phyloP scores from a whole-genome alignment of 345 rosid genomes.

The Hibiscus tridactylites region DNA sequence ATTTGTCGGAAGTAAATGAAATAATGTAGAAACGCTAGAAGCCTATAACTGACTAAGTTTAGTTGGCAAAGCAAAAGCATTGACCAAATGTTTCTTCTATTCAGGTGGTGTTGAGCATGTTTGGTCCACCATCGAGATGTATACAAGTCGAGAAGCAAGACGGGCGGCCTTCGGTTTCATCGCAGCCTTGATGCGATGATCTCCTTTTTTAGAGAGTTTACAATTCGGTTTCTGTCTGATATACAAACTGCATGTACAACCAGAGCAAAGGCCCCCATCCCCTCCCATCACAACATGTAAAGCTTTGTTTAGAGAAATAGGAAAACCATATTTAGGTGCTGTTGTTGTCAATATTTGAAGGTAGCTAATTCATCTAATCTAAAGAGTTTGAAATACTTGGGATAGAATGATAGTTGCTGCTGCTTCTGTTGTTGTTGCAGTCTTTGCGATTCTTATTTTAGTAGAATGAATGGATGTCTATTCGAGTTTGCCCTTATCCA shows the following conservation, averaged over 20 bases:
- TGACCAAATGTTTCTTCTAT: neutral
- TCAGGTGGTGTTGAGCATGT: conserved; percentile 87
- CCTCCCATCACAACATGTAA: conserved; percentile 16
- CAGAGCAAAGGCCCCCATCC: neutral
- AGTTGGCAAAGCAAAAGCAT: neutral
- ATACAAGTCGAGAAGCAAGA: conserved; percentile 55
- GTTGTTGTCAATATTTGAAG: conserved; percentile 1
- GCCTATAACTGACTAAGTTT: neutral
- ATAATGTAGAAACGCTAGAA: too few relatives aligned
- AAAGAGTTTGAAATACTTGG: neutral
- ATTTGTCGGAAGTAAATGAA: too few relatives aligned
- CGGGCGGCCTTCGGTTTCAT: conserved; percentile 56
- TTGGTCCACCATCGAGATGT: conserved; percentile 86
- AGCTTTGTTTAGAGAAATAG: conserved; percentile 7
- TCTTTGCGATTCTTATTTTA: neutral
- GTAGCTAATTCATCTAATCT: neutral
- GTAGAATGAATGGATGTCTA: neutral
- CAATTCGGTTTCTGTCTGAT: neutral
- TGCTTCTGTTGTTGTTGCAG: neutral
- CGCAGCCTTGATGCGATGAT: conserved; percentile 16
- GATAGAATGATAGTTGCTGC: neutral
- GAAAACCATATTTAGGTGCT: neutral
- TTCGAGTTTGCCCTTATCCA: too few relatives aligned
- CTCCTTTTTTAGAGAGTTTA: conserved; percentile 2
- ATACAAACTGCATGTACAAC: conserved; percentile 12